Evolutionary conservation across 371 early-diverging fungal species (phyloP), one percentile per base, ranked within the genome.

Genomic region (Neoconidiobolus thromboides): DNA sequence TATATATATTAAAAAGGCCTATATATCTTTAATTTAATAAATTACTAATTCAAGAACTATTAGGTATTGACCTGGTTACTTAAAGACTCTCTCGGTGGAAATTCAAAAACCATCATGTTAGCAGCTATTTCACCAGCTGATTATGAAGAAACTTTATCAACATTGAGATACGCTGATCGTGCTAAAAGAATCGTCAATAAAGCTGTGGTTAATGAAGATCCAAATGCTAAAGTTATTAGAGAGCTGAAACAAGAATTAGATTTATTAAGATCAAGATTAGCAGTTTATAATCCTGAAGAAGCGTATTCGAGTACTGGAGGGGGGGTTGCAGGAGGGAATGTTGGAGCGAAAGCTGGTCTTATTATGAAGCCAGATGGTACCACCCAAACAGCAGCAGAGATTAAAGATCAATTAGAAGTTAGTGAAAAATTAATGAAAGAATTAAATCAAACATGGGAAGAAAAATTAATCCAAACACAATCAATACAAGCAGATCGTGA

Each of bases 31-130:
- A 48, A 50, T 42, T 9, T 41, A 40, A 3, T 15, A 14, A 37
- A 51, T 39, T 62, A 38, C 46, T 37, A 15, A 42, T 40, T 53
- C 0, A 15, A 41, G 15, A n/a, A 46, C 26, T 61, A 59, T 68
- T 61, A 81, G 79, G 74, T 90, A 43, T 71, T 98, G 43, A 98
- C 97, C 0, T 87, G 93, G 85, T 71, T 99, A 2, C 70, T 99
- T 2, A 93, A 96, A 71, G 89, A 92, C 63, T 90, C 88, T 12
- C 72, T 95, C 0, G 91, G 92, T 62, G 95, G 93, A 60, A 90
- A 93, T 64, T 86, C 93, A 42, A 91, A 93, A 60, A 91, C 95
- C 2, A 79, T 91, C 54, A 94, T 96, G 82, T 81, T 94, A 61
- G 92, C 91, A 7, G 86, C 87, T 0, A 80, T 92, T 46, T 84